Base-by-base conservation (phyloP, 1,284 basidiomycete genomes). In the Exobasidium rhododendri region DNA sequence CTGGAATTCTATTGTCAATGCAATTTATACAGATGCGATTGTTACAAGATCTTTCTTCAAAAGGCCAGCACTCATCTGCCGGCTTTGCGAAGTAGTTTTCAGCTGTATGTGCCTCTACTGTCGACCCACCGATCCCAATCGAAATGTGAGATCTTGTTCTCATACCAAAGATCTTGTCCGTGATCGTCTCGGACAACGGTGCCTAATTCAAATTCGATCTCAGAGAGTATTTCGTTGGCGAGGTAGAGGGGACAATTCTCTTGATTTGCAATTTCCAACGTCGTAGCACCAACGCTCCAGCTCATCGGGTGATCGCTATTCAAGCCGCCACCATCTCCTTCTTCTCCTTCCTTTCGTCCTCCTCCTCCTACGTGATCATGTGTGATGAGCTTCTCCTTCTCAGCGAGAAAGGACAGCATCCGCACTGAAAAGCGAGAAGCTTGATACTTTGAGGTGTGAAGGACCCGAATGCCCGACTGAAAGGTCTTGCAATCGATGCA, bases 391-490 rank as follows among this genome's bases (percentile, higher is more conserved):
- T 31, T 30, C 40, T 53, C 45, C 20, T 30, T 17, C 32, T 26
- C 13, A 26, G 13, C 54, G 60, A 50, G 17, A 31, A 22, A 50
- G 7, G 1, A n/a, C 54, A 75, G 20, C 14, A 74, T 59, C 35
- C 74, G 65, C 11, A 61, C 61, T 28, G 69, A 66, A 24, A 79
- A 68, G 7, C 65, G 66, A 3, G 58, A 62, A 31, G 71, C 69
- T 44, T 63, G 66, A 61, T 69, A 78, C 10, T 66, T 56, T 86
- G 92, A 90, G 0, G 89, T 91, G 78, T 94, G 90, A 0, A 97
- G 83, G 45, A 97, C 91, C 3, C 84, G 85, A 2, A 97, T 83
- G 0, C 90, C 90, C 0, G 84, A 84, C 82, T 84, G 80, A 71
- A 97, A 89, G 2, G 84, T 85, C 35, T 91, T 86, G 51, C 84